Percentiles rank a stretch among this genome's conserved stretches.
phyloP scores from a whole-genome alignment of 1,139 yeast genomes.

The Pichiaceae sp. region DNA sequence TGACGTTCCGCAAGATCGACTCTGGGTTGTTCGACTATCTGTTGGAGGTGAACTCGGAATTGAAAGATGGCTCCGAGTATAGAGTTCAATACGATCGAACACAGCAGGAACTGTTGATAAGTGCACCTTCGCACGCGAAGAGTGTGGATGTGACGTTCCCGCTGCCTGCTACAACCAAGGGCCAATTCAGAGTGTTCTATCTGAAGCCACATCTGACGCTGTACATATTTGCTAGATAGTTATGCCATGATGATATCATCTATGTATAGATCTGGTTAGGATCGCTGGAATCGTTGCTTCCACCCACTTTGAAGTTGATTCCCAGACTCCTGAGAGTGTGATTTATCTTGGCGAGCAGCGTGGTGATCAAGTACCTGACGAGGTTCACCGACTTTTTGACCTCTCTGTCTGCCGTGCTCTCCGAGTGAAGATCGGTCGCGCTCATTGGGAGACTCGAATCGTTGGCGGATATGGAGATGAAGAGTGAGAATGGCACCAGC shows the following conservation, averaged over 20 bases:
- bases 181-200: conserved; percentile 5
- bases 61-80: conserved; percentile 2
- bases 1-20: conserved; percentile 2
- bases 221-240: conserved; percentile 6
- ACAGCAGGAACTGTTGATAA: conserved; percentile 5
- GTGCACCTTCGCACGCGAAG: not conserved
- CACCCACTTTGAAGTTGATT: conserved; percentile 8
- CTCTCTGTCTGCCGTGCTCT: conserved; percentile 1
- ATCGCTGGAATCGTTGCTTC: conserved; percentile 6
- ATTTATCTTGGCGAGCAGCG: conserved; percentile 2
- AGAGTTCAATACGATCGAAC: conserved; percentile 4
- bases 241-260: not conserved
- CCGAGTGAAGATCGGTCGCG: conserved; percentile 1
- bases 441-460: conserved; percentile 70
- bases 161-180: conserved; percentile 5
- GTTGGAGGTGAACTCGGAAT: conserved; percentile 4
- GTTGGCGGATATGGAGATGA: conserved; percentile 86
- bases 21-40: conserved; percentile 3
- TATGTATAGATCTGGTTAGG: conserved; percentile 11
- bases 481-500: conserved; percentile 89
- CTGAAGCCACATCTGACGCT: conserved; percentile 3
- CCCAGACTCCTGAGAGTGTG: conserved; percentile 5
- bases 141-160: conserved; percentile 4
- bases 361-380: conserved; percentile 6
- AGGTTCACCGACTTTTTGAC: conserved; percentile 7